Base-by-base conservation (phyloP, 106 monocot species). In the Dactylorhiza incarnata region DNA sequence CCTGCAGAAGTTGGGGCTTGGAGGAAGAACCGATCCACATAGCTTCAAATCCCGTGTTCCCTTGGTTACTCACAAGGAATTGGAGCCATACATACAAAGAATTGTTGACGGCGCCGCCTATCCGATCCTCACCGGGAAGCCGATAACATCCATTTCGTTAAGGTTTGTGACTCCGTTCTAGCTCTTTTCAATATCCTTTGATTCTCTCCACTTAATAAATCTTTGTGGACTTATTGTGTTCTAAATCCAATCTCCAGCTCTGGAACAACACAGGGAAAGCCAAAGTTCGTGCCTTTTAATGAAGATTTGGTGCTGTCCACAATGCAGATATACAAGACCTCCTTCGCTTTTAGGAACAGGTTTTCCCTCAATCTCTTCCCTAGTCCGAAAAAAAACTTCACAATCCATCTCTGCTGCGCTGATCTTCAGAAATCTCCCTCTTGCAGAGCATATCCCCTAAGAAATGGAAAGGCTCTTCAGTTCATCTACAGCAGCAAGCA, bases 401-500 rank as follows among this genome's bases (percentile, higher is more conserved):
- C 52, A 52, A 52, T 15, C 7, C 52, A 2, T 52, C 13, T n/a
- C n/a, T n/a, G n/a, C n/a, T 52, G 51, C 51, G 14, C 14, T 11
- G 1, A 14, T 52, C 14, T 23, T 65, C 9, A 47, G 26, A 5
- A 12, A 47, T 69, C 2, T 45, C 7, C 15, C 3, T 74, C 47
- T 82, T 26, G 25, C 84, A 97, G 96, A 72, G 91, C 82, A 47
- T 93, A 78, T 55, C 93, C 96, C 15, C 68, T 89, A 25, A 82
- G 71, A 4, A 81, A 85, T 43, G 93, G 96, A 76, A 97, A 91
- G 76, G 91, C 85, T 52, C 83, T 97, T 63, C 91, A 93, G 48
- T 93, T 97, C 77, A 91, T 97, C 48, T 97, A 89, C 62, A 63
- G 87, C 56, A 93, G 96, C 91, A 91, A 91, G 78, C 84, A 89